These are phyloP conservation scores for Blastobotrys persicus DNA, from an alignment of 1,139 yeast genomes.

Conservation along the genomic window DNA sequence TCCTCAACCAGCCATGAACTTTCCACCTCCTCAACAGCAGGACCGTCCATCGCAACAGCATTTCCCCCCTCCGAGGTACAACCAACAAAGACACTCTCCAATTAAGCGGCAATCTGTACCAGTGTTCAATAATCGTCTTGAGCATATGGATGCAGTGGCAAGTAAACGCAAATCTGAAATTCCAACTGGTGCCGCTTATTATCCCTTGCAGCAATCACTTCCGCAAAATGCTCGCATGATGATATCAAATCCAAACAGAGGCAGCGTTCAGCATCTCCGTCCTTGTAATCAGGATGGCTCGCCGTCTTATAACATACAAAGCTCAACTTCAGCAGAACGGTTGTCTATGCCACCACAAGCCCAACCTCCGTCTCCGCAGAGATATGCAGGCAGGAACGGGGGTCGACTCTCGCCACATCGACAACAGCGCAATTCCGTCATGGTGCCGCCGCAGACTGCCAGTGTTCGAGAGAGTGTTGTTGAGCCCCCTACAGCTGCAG, in stretches of 20 bases:
- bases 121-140: conserved; percentile 5
- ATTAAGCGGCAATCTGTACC: conserved; percentile 20
- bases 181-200: conserved; percentile 1
- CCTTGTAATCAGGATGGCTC: neutral
- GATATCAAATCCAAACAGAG: neutral
- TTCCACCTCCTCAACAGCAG: neutral
- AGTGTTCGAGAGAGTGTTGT: neutral
- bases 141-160: neutral
- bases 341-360: neutral
- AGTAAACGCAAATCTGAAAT: conserved; percentile 6
- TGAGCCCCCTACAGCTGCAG: neutral
- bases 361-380: conserved; percentile 4
- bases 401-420: conserved; percentile 3
- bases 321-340: neutral
- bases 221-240: conserved; percentile 1
- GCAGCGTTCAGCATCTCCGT: neutral
- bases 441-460: neutral
- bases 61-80: conserved; percentile 16
- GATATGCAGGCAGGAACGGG: neutral
- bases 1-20: neutral
- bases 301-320: neutral
- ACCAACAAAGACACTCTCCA: conserved; percentile 14
- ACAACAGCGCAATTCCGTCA: neutral
- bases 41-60: neutral
- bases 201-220: conserved; percentile 1